Evolutionary conservation across 805 yeast species (phyloP), one percentile per base, ranked within the genome.

Genomic region (Candida quercuum): DNA sequence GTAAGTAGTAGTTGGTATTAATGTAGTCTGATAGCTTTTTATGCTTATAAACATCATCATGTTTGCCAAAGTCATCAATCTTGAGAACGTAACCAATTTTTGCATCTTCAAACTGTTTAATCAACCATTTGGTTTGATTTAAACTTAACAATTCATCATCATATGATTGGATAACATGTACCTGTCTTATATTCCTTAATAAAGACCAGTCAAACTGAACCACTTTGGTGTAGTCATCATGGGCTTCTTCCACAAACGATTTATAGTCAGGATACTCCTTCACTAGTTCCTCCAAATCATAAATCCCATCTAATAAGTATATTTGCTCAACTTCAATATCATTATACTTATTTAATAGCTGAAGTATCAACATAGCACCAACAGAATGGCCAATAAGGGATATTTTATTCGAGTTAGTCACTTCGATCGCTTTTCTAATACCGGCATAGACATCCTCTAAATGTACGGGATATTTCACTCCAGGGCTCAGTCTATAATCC

Each of bases 321-420:
- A 59, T 42, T 28, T 55, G 36, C 1, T 47, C 39, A 31, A 62
- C 40, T 2, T 20, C 19, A 1, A 59, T 19, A 5, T 22, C 21
- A 4, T 25, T 19, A 22, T 35, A 22, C 5, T 29, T 12, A 16
- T 39, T 24, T 2, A 48, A 3, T 15, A 46, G 26, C 34, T 44
- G 46, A 21, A 51, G 8, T 15, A 47, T 43, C 34, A 51, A 26
- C 39, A 84, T 77, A 2, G 89, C 86, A 3, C 96, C 96, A 5
- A 78, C 93, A 1, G 93, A 82, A 60, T 86, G 95, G 0, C 95
- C 96, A 10, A 74, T 64, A 0, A 78, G 44, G 3, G 59, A 66
- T 31, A 19, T 50, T 39, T 14, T 50, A 18, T 9, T 49, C 28
- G 4, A 40, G 33, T 33, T 24, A 13, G 37, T 29, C 32, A 41